These are phyloP conservation scores for Biscogniauxia sp. DNA, from an alignment of 2,329 filamentous ascomycete genomes.

Conservation along the genomic window DNA sequence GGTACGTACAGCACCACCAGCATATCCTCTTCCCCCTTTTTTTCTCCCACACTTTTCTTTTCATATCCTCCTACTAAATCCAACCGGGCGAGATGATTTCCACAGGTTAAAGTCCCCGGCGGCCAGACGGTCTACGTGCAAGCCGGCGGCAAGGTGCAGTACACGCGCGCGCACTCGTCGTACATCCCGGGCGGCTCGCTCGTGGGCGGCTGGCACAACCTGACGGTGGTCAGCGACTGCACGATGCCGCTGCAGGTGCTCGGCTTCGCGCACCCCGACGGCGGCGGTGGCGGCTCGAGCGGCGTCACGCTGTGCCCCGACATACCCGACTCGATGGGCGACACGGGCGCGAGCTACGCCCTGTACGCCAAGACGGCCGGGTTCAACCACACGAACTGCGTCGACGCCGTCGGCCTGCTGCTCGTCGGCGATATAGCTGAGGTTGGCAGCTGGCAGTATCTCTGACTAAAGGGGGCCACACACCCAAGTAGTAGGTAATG, in stretches of 20 bases:
- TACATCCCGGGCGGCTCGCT: constrained; percentile 50
- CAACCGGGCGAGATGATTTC: too few species aligned
- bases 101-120: constrained; percentile 55
- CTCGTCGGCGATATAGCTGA: constrained; percentile 25
- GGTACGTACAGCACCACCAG: too few species aligned
- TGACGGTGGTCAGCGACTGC: constrained; percentile 27
- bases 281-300: constrained; percentile 12
- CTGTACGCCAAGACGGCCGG: constrained; percentile 27
- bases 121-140: constrained; percentile 61
- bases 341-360: constrained; percentile 23
- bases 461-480: constrained; percentile 26
- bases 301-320: constrained; percentile 31
- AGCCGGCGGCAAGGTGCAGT: constrained; percentile 52
- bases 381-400: constrained; percentile 32
- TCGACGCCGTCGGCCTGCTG: constrained; percentile 33
- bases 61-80: too few species aligned
- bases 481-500: too few species aligned
- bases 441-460: constrained; percentile 40
- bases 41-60: neutral
- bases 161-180: constrained; percentile 54
- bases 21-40: too few species aligned
- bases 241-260: constrained; percentile 17
- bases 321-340: constrained; percentile 18
- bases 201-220: constrained; percentile 45
- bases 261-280: constrained; percentile 30